These are phyloP conservation scores for Leccinum subrobustum DNA, from an alignment of 1,284 basidiomycete genomes.

Conservation along the genomic window DNA sequence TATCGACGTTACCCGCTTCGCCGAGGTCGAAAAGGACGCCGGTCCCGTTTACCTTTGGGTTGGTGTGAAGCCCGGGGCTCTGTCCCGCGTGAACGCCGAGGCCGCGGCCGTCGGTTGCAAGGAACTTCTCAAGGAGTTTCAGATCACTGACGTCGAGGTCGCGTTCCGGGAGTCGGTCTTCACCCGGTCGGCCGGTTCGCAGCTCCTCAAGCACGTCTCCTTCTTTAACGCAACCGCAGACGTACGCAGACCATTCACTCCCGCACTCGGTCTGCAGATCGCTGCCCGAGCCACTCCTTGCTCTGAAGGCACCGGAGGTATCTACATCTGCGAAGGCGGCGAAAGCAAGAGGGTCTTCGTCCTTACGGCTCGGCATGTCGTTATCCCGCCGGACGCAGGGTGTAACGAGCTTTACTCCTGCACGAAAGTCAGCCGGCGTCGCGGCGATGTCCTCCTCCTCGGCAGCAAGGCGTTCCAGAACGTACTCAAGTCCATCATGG, in stretches of 20 bases:
- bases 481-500: not conserved
- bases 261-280: not conserved
- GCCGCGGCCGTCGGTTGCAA: not conserved
- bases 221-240: not conserved
- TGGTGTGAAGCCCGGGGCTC: not conserved
- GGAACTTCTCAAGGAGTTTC: not conserved
- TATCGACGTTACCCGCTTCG: not conserved
- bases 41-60: not conserved
- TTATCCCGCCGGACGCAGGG: too few species aligned
- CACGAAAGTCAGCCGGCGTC: too few species aligned
- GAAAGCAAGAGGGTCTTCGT: too few species aligned
- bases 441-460: not conserved
- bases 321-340: not conserved
- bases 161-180: not conserved
- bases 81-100: not conserved
- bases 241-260: not conserved
- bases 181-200: not conserved
- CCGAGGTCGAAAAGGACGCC: not conserved
- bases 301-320: not conserved
- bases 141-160: not conserved
- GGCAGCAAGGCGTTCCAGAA: not conserved
- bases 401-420: too few species aligned
- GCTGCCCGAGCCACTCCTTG: not conserved
- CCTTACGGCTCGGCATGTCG: too few species aligned
- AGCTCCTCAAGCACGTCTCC: not conserved